Evolutionary conservation across 805 yeast genomes (phyloP).

Genomic region (Zygoascus bituminiphila): DNA sequence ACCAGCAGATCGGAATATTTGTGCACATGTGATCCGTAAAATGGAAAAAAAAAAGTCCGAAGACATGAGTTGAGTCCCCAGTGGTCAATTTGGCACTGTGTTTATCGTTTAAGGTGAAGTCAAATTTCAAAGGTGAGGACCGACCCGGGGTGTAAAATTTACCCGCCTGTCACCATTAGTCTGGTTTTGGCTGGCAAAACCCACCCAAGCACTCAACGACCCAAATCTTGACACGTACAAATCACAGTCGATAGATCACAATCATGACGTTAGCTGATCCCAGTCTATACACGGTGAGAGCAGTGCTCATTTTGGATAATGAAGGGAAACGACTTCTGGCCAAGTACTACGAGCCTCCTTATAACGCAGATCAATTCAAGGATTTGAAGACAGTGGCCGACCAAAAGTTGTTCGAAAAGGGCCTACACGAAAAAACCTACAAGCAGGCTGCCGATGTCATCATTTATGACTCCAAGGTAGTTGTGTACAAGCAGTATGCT

Average conservation of each 20-base stretch:
- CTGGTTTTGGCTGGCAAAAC: not conserved
- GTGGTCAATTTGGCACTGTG: no score
- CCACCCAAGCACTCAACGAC: not conserved
- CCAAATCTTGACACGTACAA: not conserved
- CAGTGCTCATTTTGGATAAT: constrained; percentile 70
- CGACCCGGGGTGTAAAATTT: no score
- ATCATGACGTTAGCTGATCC: constrained; percentile 10
- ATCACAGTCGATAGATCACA: not conserved
- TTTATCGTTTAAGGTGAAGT: no score
- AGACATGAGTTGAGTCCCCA: no score
- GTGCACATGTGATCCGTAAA: constrained; percentile 43
- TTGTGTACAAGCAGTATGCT: constrained; percentile 78
- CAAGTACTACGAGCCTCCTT: constrained; percentile 73
- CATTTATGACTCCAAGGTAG: constrained; percentile 67
- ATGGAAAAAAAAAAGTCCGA: constrained; percentile 40
- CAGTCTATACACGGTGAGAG: constrained; percentile 64
- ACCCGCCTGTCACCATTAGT: not conserved
- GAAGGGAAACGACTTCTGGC: constrained; percentile 75
- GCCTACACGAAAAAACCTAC: constrained; percentile 64
- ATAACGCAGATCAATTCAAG: constrained; percentile 23
- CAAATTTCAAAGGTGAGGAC: no score
- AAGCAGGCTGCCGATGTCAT: constrained; percentile 75
- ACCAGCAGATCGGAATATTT: constrained; percentile 67
- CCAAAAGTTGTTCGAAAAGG: constrained; percentile 70
- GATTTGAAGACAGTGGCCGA: constrained; percentile 42